Conservation (phyloP, 805 yeast species). For the Metschnikowia baotianmanensis region DNA sequence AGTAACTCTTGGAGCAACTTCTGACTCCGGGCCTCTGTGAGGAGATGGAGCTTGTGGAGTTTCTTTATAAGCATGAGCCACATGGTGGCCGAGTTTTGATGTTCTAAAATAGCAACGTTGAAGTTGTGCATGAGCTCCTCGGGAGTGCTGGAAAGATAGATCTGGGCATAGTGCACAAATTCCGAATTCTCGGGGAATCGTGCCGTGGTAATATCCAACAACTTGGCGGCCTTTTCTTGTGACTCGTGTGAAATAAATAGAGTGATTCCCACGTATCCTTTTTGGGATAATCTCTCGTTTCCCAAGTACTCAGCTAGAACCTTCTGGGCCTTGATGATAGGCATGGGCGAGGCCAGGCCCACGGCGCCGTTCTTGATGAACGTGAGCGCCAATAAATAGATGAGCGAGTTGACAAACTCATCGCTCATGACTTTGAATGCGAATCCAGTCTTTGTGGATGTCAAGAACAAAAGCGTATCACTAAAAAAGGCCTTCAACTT, state of each 20-base stretch:
- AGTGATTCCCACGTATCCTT: slow-evolving; percentile 38
- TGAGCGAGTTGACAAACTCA: slow-evolving; percentile 19
- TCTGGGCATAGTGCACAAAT: slow-evolving; percentile 24
- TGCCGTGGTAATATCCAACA: slow-evolving; percentile 28
- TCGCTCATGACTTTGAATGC: slow-evolving; percentile 16
- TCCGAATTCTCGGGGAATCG: slow-evolving; percentile 25
- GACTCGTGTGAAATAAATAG: slow-evolving; percentile 28
- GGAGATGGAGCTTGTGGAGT: slow-evolving; percentile 30
- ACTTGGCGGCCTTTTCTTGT: slow-evolving; percentile 24
- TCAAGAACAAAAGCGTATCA: slow-evolving; percentile 19
- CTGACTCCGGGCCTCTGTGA: slow-evolving; percentile 28
- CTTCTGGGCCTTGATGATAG: slow-evolving; percentile 30
- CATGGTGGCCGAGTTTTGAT: slow-evolving; percentile 26
- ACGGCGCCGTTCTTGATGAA: slow-evolving; percentile 11
- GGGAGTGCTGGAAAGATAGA: slow-evolving; percentile 31
- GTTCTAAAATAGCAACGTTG: slow-evolving; percentile 26
- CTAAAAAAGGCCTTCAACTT: slow-evolving; percentile 21
- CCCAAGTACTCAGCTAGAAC: slow-evolving; percentile 23
- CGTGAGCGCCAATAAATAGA: slow-evolving; percentile 24
- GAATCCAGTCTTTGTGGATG: slow-evolving; percentile 22
- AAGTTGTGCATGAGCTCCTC: slow-evolving; percentile 36
- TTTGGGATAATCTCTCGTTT: slow-evolving; percentile 22
- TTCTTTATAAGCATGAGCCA: slow-evolving; percentile 39
- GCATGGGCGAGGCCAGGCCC: slow-evolving; percentile 5
- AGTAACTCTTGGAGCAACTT: slow-evolving; percentile 27